Percentiles rank a stretch among this genome's conserved stretches.
phyloP scores from a whole-genome alignment of 768 basidiomycete genomes.

The Lenzites betulinus region DNA sequence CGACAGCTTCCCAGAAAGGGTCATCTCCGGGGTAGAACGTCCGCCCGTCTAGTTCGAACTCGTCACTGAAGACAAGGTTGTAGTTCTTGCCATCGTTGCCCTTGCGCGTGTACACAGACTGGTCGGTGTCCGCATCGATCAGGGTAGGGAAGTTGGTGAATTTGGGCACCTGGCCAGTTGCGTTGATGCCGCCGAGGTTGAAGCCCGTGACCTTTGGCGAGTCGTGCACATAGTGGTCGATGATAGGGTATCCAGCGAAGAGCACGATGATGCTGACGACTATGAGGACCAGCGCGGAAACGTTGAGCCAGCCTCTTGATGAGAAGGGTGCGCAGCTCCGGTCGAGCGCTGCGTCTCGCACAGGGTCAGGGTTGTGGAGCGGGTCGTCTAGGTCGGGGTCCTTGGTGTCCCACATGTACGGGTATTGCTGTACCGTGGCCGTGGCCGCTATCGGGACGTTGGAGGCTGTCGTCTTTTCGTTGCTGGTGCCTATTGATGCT shows the following conservation, averaged over 20 bases:
- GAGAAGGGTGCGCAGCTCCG: slow-evolving; percentile 75
- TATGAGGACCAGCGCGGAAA: slow-evolving; percentile 70
- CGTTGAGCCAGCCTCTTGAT: slow-evolving; percentile 80
- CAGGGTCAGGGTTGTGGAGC: slow-evolving; percentile 84
- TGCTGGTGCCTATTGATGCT: slow-evolving; percentile 40
- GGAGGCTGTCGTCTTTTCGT: slow-evolving; percentile 36
- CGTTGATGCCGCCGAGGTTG: slow-evolving; percentile 91
- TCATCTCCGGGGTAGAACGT: slow-evolving; percentile 83
- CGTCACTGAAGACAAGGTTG: slow-evolving; percentile 86
- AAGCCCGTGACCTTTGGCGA: slow-evolving; percentile 49
- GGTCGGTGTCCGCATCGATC: slow-evolving; percentile 79
- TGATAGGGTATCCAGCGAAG: slow-evolving; percentile 89
- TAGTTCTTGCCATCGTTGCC: slow-evolving; percentile 80
- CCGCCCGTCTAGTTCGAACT: slow-evolving; percentile 73
- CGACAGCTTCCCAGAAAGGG: slow-evolving; percentile 83
- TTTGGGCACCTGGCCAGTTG: slow-evolving; percentile 81
- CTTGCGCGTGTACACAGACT: slow-evolving; percentile 51
- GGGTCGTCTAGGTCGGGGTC: slow-evolving; percentile 90
- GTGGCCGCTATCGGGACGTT: slow-evolving; percentile 43
- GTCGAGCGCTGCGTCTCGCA: slow-evolving; percentile 62
- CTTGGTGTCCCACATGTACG: slow-evolving; percentile 70
- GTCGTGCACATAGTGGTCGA: slow-evolving; percentile 48
- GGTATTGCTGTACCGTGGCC: slow-evolving; percentile 65
- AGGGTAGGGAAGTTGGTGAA: slow-evolving; percentile 67
- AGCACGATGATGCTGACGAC: slow-evolving; percentile 69